Conservation (phyloP, 2,329 filamentous ascomycete species). For the Sarocladium kiliense region DNA sequence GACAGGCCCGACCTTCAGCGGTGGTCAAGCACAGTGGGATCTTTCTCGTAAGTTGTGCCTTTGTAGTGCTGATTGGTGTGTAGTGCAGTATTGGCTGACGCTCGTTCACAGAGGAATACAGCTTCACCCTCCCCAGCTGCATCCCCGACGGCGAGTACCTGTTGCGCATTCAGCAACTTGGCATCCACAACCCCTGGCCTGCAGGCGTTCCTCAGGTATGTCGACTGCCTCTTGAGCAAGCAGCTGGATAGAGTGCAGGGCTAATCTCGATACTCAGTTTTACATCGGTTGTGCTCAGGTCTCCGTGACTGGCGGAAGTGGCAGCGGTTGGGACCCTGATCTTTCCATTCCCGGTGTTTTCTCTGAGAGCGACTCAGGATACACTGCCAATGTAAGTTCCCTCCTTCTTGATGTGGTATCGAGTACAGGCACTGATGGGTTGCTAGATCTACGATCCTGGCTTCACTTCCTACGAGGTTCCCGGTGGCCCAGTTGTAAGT, state of each 20-base stretch:
- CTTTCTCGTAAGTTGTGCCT: constrained; percentile 3
- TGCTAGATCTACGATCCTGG: constrained; percentile 5
- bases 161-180: constrained; percentile 53
- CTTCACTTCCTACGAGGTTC: constrained; percentile 6
- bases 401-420: not conserved
- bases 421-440: not conserved
- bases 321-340: constrained; percentile 17
- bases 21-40: constrained; percentile 8
- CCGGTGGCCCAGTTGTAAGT: constrained; percentile 15
- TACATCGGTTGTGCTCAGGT: constrained; percentile 27
- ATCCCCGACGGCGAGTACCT: constrained; percentile 53
- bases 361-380: constrained; percentile 37
- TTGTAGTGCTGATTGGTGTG: not conserved
- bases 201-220: constrained; percentile 33
- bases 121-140: constrained; percentile 40
- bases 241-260: no score
- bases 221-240: no score
- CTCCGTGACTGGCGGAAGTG: constrained; percentile 19
- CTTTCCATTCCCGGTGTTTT: constrained; percentile 29
- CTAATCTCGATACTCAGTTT: no score
- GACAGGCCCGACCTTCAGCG: constrained; percentile 5
- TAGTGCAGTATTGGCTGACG: not conserved
- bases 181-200: constrained; percentile 50
- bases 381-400: constrained; percentile 35
- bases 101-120: constrained; percentile 22